These are phyloP conservation scores for Aegle marmelos DNA, from an alignment of 345 rosid species.

Conservation along the genomic window DNA sequence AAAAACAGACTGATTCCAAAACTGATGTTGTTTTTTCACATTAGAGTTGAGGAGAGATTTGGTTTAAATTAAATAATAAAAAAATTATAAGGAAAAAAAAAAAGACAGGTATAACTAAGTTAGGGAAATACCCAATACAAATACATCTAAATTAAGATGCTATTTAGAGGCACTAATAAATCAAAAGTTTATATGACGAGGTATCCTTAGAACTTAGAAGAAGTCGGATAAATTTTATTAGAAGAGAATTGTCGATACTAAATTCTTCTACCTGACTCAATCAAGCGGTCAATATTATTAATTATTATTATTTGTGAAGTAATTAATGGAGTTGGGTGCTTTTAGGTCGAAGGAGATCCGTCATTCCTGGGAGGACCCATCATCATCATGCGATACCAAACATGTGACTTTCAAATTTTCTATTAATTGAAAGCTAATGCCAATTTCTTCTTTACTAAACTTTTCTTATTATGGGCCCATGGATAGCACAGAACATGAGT, in stretches of 20 bases:
- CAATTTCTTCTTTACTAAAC: no score
- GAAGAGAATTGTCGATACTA: neutral
- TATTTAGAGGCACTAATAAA: neutral
- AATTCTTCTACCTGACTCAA: neutral
- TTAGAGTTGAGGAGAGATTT: no score
- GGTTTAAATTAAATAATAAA: no score
- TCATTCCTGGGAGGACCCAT: slow-evolving; percentile 6
- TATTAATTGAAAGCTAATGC: no score
- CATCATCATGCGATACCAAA: slow-evolving; percentile 15
- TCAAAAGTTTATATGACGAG: neutral
- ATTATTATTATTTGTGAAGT: neutral
- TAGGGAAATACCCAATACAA: no score
- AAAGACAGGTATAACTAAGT: no score
- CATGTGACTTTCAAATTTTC: slow-evolving; percentile 24
- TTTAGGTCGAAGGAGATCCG: slow-evolving; percentile 26
- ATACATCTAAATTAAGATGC: no score
- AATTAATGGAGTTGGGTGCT: slow-evolving; percentile 17
- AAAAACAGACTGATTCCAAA: no score
- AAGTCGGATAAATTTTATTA: neutral
- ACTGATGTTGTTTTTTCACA: no score
- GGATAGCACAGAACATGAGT: no score
- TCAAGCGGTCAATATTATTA: neutral
- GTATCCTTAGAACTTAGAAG: neutral
- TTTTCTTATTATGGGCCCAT: no score
- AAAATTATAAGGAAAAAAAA: no score